Evolutionary conservation across 2,329 filamentous ascomycete genomes (phyloP), one percentile per base, ranked within the genome.

Genomic region (Xylariaceae sp.): DNA sequence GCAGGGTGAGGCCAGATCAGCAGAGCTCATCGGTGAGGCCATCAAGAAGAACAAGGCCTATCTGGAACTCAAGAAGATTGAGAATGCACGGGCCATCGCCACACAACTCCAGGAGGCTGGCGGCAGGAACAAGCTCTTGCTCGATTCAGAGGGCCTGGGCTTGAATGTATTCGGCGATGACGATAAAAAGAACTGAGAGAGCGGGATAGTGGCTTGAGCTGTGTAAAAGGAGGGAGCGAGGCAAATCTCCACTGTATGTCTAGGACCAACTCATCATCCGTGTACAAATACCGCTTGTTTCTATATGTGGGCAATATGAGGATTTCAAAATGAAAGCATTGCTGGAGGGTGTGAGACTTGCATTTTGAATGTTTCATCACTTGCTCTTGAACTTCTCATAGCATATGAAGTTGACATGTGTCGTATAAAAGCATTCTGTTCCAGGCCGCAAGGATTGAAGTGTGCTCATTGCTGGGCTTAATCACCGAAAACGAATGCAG

Each of bases 1-100:
- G 4, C 94, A 97, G 84, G 94, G 94, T 90, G 94, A 99, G 78
- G 94, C 94, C 45, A 89, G 94, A 61, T 97, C 94, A 38, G 94
- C 94, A 43, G 92, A 99, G 76, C 86, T 99, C 59, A 97, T 99
- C 67, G 94, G 94, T 74, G 94, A 99, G 48, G 94, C 94, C 56
- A 96, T 99, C 85, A 99, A 97, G 89, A 99, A 97, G 88, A 95
- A 83, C 79, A 88, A 92, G 76, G 88, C 90, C 60, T 99, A 99
- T 72, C 84, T 99, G 59, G 94, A 97, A 75, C 83, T 99, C 69
- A 90, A 95, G 76, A 94, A 96, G 81, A 96, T 99, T 66, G 94
- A 99, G 78, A 99, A 97, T 67, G 94, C 94, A 6, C 83, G 90
- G 61, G 81, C 84, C 51, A 96, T 99, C 73, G 94, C 94, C n/a